phyloP scores from a whole-genome alignment of 2,329 filamentous ascomycete genomes.

The Trichoderma sp. region DNA sequence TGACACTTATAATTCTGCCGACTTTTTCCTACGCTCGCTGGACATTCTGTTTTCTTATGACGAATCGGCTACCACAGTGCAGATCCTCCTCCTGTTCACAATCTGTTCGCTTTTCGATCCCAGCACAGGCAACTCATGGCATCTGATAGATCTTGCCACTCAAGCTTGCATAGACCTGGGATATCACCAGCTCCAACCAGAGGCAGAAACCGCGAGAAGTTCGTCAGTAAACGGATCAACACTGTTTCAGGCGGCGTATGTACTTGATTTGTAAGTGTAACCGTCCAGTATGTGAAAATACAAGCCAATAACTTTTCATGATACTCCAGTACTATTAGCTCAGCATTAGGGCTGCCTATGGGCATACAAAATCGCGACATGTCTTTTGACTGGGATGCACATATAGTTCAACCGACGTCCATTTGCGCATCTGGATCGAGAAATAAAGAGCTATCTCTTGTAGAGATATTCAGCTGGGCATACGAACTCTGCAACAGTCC shows the following conservation, averaged over 20 bases:
- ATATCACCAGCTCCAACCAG: slow-evolving; percentile 1
- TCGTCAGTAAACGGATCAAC: neutral
- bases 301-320: neutral
- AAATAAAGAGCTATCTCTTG: neutral
- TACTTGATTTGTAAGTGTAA: neutral
- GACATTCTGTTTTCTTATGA: slow-evolving; percentile 7
- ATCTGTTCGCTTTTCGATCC: slow-evolving; percentile 22
- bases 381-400: neutral
- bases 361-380: slow-evolving; percentile 17
- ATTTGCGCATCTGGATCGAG: neutral
- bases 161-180: slow-evolving; percentile 13
- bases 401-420: neutral
- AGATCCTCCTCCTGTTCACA: slow-evolving; percentile 15
- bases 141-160: slow-evolving; percentile 18
- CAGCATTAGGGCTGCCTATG: slow-evolving; percentile 19
- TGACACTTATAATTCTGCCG: slow-evolving; percentile 1
- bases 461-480: slow-evolving; percentile 8
- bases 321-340: slow-evolving; percentile 9
- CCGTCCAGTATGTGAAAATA: neutral
- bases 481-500: slow-evolving; percentile 3
- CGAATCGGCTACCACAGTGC: slow-evolving; percentile 2
- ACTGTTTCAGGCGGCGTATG: neutral
- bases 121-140: slow-evolving; percentile 18
- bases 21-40: neutral
- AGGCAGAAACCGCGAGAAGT: neutral